Evolutionary conservation across 2,329 filamentous ascomycete genomes (phyloP).

Genomic region (Pseudogymnoascus pannorum): DNA sequence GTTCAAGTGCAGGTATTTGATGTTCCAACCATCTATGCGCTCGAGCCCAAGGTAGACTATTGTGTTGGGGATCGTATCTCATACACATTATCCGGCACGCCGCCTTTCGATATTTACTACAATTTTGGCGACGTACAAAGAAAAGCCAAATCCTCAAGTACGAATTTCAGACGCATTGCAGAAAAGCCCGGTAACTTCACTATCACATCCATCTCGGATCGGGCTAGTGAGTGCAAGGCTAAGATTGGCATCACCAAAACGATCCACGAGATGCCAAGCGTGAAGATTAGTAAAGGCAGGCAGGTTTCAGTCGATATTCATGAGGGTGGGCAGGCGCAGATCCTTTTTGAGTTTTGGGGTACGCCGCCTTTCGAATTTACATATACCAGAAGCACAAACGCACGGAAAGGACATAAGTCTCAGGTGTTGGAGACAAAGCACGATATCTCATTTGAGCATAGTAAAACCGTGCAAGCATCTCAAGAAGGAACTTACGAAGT

Average conservation of each 20-base stretch:
- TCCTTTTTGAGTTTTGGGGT: slow-evolving; percentile 91
- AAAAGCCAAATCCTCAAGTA: slow-evolving; percentile 71
- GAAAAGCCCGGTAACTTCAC: slow-evolving; percentile 84
- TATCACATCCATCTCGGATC: slow-evolving; percentile 81
- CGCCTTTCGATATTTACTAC: slow-evolving; percentile 90
- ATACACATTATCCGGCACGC: slow-evolving; percentile 82
- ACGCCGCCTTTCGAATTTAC: slow-evolving; percentile 97
- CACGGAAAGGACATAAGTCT: slow-evolving; percentile 66
- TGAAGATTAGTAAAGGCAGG: slow-evolving; percentile 78
- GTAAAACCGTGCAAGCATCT: slow-evolving; percentile 73
- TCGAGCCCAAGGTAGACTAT: slow-evolving; percentile 79
- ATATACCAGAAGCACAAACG: slow-evolving; percentile 85
- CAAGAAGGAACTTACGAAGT: slow-evolving; percentile 98
- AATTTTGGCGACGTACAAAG: slow-evolving; percentile 72
- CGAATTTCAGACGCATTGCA: slow-evolving; percentile 86
- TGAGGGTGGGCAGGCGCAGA: slow-evolving; percentile 88
- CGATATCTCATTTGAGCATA: slow-evolving; percentile 74
- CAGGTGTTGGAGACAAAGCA: slow-evolving; percentile 85
- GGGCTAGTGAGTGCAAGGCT: slow-evolving; percentile 79
- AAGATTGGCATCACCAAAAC: slow-evolving; percentile 69
- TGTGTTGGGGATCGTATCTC: slow-evolving; percentile 93
- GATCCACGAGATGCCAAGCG: slow-evolving; percentile 88
- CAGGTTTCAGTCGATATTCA: slow-evolving; percentile 86
- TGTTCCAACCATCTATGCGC: slow-evolving; percentile 79
- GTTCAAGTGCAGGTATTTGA: slow-evolving; percentile 92